Percentiles rank a stretch among this genome's conserved stretches.
Evolutionary conservation across 768 basidiomycete genomes (phyloP).

Genomic region (Cyclocybe cylindracea): DNA sequence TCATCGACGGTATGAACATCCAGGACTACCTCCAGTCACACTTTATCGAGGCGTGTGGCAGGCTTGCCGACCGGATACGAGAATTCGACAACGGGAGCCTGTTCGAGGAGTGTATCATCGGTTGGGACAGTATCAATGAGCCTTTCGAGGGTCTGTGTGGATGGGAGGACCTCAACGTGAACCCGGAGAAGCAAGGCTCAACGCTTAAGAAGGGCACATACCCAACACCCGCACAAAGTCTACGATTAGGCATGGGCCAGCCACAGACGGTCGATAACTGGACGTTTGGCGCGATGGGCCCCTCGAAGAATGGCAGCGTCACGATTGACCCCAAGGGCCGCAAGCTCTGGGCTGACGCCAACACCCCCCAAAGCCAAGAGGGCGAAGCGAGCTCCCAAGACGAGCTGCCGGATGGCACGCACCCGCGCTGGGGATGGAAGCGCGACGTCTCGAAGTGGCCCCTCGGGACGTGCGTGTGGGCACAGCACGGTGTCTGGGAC

Average conservation of each 20-base stretch:
- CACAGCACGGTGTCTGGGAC: constrained; percentile 90
- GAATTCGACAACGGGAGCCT: constrained; percentile 65
- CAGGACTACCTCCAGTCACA: constrained; percentile 85
- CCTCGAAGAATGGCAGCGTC: constrained; percentile 68
- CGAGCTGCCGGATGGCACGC: constrained; percentile 61
- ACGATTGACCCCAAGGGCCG: constrained; percentile 84
- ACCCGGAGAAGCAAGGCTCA: constrained; percentile 68
- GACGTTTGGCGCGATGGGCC: constrained; percentile 80
- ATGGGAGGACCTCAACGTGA: constrained; percentile 65
- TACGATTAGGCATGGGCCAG: constrained; percentile 88
- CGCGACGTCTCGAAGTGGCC: constrained; percentile 65
- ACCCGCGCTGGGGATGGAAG: constrained; percentile 82
- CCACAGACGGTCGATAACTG: constrained; percentile 81
- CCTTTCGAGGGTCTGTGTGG: constrained; percentile 81
- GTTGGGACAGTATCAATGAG: constrained; percentile 98
- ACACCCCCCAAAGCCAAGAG: not conserved
- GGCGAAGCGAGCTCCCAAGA: constrained; percentile 4
- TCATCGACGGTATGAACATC: constrained; percentile 89
- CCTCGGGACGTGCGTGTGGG: constrained; percentile 84
- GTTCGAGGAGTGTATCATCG: constrained; percentile 86
- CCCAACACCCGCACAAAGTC: constrained; percentile 82
- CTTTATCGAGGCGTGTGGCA: constrained; percentile 73
- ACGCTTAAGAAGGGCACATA: constrained; percentile 84
- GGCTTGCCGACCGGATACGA: constrained; percentile 72
- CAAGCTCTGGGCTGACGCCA: constrained; percentile 74